These are phyloP conservation scores for Zymoseptoria crescenta DNA, from an alignment of 2,329 filamentous ascomycete genomes.

Conservation along the genomic window DNA sequence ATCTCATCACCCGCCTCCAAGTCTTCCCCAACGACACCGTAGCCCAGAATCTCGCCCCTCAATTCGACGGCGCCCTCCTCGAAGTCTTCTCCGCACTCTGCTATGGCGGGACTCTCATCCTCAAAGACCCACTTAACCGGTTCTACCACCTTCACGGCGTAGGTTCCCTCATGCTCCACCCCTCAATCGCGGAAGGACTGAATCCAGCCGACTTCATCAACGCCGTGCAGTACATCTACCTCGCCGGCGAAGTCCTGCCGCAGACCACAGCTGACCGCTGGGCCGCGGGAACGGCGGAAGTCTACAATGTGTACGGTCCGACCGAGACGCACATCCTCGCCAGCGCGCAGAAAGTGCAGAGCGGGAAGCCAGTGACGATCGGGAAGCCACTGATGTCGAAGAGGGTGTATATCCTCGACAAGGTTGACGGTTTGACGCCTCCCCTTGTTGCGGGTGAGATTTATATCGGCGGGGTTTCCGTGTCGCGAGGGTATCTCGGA, in stretches of 20 bases:
- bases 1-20: neutral
- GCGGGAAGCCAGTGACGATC: neutral
- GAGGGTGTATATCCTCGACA: slow-evolving; percentile 1
- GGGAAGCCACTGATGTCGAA: neutral
- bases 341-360: neutral
- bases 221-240: neutral
- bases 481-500: slow-evolving; percentile 1
- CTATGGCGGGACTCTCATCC: neutral
- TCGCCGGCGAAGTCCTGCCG: neutral
- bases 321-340: slow-evolving; percentile 1
- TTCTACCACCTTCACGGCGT: neutral
- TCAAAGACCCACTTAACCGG: neutral
- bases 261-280: neutral
- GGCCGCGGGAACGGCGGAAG: neutral
- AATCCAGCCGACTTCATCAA: neutral
- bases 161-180: neutral
- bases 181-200: neutral
- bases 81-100: slow-evolving; percentile 1
- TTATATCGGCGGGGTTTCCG: neutral
- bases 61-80: slow-evolving; percentile 4
- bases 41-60: neutral
- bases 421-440: neutral
- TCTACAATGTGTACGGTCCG: slow-evolving; percentile 1
- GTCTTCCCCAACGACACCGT: neutral
- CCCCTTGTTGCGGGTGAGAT: slow-evolving; percentile 3